Percentiles rank a stretch among this genome's conserved stretches.
Evolutionary conservation across 805 yeast genomes (phyloP).

Genomic region (Ogataea saltuana): DNA sequence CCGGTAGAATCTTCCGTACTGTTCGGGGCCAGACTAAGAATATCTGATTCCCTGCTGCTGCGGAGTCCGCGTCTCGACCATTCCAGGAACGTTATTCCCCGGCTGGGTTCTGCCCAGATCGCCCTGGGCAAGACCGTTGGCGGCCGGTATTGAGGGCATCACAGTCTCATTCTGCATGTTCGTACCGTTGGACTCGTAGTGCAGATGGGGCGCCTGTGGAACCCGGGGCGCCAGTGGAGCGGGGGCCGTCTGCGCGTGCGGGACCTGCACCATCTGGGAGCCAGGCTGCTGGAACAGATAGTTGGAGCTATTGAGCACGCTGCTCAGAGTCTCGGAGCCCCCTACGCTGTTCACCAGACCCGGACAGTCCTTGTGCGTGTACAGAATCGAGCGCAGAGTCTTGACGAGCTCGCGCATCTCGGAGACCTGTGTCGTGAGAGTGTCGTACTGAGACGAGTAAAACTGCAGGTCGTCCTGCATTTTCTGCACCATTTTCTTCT

Average conservation of each 20-base stretch:
- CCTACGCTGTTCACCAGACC: constrained; percentile 44
- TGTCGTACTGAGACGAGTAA: constrained; percentile 69
- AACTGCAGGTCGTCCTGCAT: constrained; percentile 78
- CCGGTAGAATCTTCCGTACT: too few relatives aligned
- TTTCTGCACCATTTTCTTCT: constrained; percentile 81
- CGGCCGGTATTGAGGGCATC: not conserved
- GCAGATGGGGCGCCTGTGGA: not conserved
- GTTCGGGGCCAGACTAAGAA: too few relatives aligned
- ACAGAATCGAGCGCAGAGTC: constrained; percentile 47
- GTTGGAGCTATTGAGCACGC: constrained; percentile 17
- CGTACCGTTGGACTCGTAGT: not conserved
- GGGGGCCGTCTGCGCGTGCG: constrained; percentile 2
- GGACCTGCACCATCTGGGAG: constrained; percentile 7
- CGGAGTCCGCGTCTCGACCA: not conserved
- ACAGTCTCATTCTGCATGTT: not conserved
- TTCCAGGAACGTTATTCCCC: not conserved
- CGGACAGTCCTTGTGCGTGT: constrained; percentile 53
- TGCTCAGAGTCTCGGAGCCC: constrained; percentile 45
- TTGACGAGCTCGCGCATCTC: constrained; percentile 59
- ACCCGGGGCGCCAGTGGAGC: constrained; percentile 1
- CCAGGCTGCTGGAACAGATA: constrained; percentile 15
- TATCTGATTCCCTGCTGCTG: constrained; percentile 2
- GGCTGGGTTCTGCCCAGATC: not conserved
- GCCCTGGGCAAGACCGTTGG: not conserved
- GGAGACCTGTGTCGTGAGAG: constrained; percentile 58